Conservation (phyloP, 2,329 filamentous ascomycete genomes). For the Talaromyces sp. region DNA sequence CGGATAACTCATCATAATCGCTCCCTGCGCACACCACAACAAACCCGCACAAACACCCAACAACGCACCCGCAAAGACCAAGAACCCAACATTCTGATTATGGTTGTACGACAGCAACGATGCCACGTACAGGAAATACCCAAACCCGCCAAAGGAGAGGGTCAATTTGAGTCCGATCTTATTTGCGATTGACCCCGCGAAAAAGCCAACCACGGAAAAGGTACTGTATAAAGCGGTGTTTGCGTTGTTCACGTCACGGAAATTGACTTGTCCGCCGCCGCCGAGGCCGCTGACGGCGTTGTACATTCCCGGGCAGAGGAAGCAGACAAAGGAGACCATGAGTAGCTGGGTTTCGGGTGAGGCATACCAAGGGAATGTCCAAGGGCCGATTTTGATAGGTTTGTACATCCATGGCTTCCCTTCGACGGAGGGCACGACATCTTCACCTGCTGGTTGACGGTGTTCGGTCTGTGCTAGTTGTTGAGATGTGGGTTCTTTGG, state of each 20-base stretch:
- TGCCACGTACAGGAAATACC: slow-evolving; percentile 50
- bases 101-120: slow-evolving; percentile 52
- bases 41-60: slow-evolving; percentile 50
- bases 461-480: not conserved
- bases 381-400: slow-evolving; percentile 53
- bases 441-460: slow-evolving; percentile 1
- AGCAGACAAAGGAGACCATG: slow-evolving; percentile 68
- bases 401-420: slow-evolving; percentile 63
- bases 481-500: not conserved
- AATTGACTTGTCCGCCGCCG: slow-evolving; percentile 59
- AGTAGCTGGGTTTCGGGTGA: slow-evolving; percentile 69
- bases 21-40: slow-evolving; percentile 52
- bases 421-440: not conserved
- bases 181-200: slow-evolving; percentile 53
- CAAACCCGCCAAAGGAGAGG: slow-evolving; percentile 46
- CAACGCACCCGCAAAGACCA: slow-evolving; percentile 50
- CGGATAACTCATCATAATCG: slow-evolving; percentile 74
- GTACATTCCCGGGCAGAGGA: slow-evolving; percentile 71
- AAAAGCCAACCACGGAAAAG: slow-evolving; percentile 64
- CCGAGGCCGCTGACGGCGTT: slow-evolving; percentile 65
- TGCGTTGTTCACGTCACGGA: slow-evolving; percentile 61
- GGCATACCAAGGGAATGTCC: slow-evolving; percentile 64
- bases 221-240: slow-evolving; percentile 70
- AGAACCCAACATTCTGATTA: slow-evolving; percentile 47
- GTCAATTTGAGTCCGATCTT: slow-evolving; percentile 44